Evolutionary conservation across 2,329 filamentous ascomycete genomes (phyloP).

Genomic region (Fusarium albidum): DNA sequence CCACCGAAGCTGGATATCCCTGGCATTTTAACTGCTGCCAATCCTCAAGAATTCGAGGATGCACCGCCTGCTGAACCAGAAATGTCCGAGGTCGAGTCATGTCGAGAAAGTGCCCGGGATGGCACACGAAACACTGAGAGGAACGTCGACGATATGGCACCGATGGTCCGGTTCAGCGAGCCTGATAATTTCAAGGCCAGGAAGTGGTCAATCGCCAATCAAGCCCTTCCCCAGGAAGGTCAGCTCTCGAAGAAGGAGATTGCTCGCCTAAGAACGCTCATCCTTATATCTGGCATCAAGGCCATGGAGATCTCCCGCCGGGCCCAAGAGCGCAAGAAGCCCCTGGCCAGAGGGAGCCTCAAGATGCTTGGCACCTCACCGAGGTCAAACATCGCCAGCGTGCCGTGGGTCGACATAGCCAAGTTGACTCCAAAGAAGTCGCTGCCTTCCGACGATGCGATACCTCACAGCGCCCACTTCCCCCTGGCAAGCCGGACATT

Average conservation of each 20-base stretch:
- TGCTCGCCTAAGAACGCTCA: slow-evolving; percentile 77
- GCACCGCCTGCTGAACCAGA: slow-evolving; percentile 43
- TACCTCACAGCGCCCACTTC: slow-evolving; percentile 57
- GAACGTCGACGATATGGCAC: slow-evolving; percentile 45
- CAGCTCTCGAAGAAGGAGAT: slow-evolving; percentile 74
- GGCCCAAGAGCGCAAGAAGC: slow-evolving; percentile 58
- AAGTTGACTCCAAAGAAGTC: slow-evolving; percentile 48
- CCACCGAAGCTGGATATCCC: slow-evolving; percentile 59
- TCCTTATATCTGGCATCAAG: slow-evolving; percentile 88
- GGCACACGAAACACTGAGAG: slow-evolving; percentile 45
- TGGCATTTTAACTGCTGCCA: slow-evolving; percentile 49
- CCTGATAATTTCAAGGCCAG: slow-evolving; percentile 42
- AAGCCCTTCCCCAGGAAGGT: slow-evolving; percentile 46
- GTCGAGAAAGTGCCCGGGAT: slow-evolving; percentile 40
- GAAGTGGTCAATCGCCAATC: slow-evolving; percentile 63
- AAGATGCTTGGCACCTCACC: slow-evolving; percentile 32
- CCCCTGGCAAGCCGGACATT: slow-evolving; percentile 62
- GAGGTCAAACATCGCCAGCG: slow-evolving; percentile 31
- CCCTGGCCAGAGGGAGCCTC: slow-evolving; percentile 40
- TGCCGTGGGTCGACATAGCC: slow-evolving; percentile 55
- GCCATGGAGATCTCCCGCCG: slow-evolving; percentile 80
- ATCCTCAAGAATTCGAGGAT: slow-evolving; percentile 40
- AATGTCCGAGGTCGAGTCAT: slow-evolving; percentile 50
- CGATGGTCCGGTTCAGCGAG: slow-evolving; percentile 38
- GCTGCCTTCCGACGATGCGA: slow-evolving; percentile 44